A percentile compares a stretch with the other conserved stretches of the same genome.
These are phyloP conservation scores for Fusarium verticillioides DNA, from an alignment of 2,329 filamentous ascomycete species.

Conservation along the genomic window DNA sequence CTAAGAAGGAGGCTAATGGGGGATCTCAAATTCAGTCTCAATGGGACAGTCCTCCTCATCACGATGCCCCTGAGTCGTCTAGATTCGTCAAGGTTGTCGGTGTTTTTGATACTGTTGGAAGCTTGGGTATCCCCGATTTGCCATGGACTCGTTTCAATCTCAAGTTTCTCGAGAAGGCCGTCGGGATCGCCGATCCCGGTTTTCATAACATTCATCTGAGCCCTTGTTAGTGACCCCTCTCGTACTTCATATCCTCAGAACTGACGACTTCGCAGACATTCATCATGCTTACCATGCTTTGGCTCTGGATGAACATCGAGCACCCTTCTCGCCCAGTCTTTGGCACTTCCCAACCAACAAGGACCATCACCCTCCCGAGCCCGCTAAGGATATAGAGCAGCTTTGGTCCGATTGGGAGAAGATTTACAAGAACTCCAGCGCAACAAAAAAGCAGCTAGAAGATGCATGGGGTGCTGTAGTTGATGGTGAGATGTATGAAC, in stretches of 20 bases:
- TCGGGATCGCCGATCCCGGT: constrained; percentile 33
- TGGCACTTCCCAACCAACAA: constrained; percentile 42
- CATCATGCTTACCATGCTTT: constrained; percentile 67
- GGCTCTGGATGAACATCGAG: constrained; percentile 63
- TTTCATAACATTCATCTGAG: constrained; percentile 43
- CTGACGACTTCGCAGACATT: constrained; percentile 46
- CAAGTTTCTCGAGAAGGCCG: constrained; percentile 36
- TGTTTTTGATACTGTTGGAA: constrained; percentile 43
- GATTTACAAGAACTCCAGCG: constrained; percentile 3
- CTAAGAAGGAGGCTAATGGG: constrained; percentile 22
- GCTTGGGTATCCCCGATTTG: constrained; percentile 42
- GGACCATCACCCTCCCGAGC: constrained; percentile 2
- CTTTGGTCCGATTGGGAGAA: constrained; percentile 30
- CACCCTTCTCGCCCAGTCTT: constrained; percentile 45
- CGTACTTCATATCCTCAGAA: not conserved
- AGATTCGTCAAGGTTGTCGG: constrained; percentile 39
- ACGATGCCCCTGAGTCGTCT: constrained; percentile 38
- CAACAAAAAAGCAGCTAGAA: constrained; percentile 13
- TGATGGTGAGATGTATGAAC: constrained; percentile 35
- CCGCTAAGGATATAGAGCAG: constrained; percentile 8
- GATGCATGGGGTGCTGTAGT: constrained; percentile 32
- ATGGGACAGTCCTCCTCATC: constrained; percentile 38
- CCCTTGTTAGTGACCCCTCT: constrained; percentile 32
- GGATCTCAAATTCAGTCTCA: constrained; percentile 5
- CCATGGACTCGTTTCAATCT: constrained; percentile 37